phyloP scores from a whole-genome alignment of 768 basidiomycete genomes.

The Kockovaella imperatae region DNA sequence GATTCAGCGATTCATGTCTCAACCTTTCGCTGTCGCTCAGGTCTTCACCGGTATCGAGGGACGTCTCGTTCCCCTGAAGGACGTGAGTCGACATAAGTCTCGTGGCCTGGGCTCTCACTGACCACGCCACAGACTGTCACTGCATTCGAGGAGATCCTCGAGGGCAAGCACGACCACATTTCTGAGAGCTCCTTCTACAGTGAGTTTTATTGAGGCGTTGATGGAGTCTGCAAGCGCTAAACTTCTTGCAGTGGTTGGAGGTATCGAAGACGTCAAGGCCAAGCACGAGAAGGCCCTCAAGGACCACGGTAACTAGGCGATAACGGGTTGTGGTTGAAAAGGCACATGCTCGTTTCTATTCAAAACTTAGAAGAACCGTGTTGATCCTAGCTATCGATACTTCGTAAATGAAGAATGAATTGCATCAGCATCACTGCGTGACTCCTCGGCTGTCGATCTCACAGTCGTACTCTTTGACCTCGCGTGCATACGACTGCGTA shows the following conservation, averaged over 20 bases:
- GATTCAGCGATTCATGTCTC: slow-evolving; percentile 99
- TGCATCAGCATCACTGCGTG: too few relatives aligned
- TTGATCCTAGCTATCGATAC: too few relatives aligned
- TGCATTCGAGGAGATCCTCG: slow-evolving; percentile 93
- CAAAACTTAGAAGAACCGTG: too few relatives aligned
- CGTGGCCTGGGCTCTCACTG: slow-evolving; percentile 3
- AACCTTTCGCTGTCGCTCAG: slow-evolving; percentile 99
- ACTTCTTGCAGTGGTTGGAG: slow-evolving; percentile 53
- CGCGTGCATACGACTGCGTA: too few relatives aligned
- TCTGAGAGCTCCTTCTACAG: slow-evolving; percentile 98
- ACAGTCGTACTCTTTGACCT: too few relatives aligned
- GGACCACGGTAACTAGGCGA: slow-evolving; percentile 59
- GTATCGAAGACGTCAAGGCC: slow-evolving; percentile 90
- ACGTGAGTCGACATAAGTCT: slow-evolving; percentile 51
- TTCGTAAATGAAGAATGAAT: too few relatives aligned
- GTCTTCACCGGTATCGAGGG: slow-evolving; percentile 99
- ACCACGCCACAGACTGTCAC: slow-evolving; percentile 17
- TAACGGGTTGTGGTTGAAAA: too few relatives aligned
- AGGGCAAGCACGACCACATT: slow-evolving; percentile 75
- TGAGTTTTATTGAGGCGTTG: slow-evolving; percentile 26
- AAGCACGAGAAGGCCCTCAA: slow-evolving; percentile 98
- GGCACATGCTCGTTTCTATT: too few relatives aligned
- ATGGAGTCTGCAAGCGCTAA: not conserved
- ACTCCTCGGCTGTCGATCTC: too few relatives aligned
- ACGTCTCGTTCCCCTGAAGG: slow-evolving; percentile 91